phyloP scores from a whole-genome alignment of 2,329 filamentous ascomycete genomes.

The Chrysoporthe austroafricana region DNA sequence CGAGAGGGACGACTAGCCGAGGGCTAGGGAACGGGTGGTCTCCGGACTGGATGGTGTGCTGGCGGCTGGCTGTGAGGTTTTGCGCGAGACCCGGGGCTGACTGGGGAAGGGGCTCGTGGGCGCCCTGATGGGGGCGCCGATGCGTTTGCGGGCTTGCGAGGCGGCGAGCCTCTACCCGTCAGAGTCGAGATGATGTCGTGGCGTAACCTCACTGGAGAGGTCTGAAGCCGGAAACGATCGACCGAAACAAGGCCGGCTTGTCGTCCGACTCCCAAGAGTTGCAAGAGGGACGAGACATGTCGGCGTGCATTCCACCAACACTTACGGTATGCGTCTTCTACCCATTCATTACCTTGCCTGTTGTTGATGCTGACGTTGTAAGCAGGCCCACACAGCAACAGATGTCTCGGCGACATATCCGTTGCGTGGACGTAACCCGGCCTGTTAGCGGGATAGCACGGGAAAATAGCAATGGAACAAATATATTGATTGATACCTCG shows the following conservation, averaged over 20 bases:
- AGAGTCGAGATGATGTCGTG: neutral
- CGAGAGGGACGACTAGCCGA: constrained; percentile 22
- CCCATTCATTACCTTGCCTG: neutral
- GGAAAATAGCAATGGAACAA: neutral
- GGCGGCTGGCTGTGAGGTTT: neutral
- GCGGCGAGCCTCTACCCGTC: neutral
- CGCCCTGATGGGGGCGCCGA: neutral
- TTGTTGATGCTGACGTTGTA: neutral
- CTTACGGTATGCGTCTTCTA: constrained; percentile 4
- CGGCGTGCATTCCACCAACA: constrained; percentile 20
- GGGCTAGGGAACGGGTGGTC: neutral
- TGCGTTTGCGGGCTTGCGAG: neutral
- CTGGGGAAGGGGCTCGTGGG: neutral
- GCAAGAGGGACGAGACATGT: constrained; percentile 19
- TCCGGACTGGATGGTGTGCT: no score
- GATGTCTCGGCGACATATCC: neutral
- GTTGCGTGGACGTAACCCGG: neutral
- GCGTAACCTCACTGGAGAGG: neutral
- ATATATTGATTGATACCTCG: neutral
- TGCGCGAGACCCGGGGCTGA: neutral
- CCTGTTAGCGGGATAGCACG: neutral
- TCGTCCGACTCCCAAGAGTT: constrained; percentile 18
- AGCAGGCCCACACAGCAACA: neutral
- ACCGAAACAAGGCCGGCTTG: constrained; percentile 24
- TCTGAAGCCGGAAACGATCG: neutral